A percentile compares a stretch with the other conserved stretches of the same genome.
phyloP scores from a whole-genome alignment of 2,329 filamentous ascomycete genomes.

The Lecanicillium sp. region DNA sequence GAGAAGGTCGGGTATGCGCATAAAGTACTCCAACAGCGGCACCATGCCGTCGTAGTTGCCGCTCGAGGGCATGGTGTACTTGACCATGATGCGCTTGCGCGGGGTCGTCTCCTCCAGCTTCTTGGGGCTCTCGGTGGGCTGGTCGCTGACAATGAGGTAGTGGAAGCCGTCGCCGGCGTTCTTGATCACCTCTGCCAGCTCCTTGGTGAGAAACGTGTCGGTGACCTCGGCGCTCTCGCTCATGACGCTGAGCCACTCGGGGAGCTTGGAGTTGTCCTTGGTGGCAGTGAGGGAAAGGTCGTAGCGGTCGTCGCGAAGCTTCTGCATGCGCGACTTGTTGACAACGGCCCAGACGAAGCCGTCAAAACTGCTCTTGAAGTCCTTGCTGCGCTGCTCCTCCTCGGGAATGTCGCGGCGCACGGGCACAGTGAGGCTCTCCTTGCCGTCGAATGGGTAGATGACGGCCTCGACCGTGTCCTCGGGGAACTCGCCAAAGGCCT shows the following conservation, averaged over 20 bases:
- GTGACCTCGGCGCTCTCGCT: slow-evolving; percentile 94
- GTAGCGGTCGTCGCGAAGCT: slow-evolving; percentile 84
- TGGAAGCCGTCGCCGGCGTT: slow-evolving; percentile 72
- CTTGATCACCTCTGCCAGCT: slow-evolving; percentile 72
- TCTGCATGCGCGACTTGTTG: slow-evolving; percentile 90
- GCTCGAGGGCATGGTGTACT: slow-evolving; percentile 58
- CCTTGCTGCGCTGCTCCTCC: slow-evolving; percentile 33
- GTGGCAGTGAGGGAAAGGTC: slow-evolving; percentile 88
- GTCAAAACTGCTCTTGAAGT: slow-evolving; percentile 66
- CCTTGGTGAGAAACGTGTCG: slow-evolving; percentile 76
- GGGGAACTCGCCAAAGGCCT: slow-evolving; percentile 59
- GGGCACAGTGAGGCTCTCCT: slow-evolving; percentile 71
- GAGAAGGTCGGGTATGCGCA: slow-evolving; percentile 77
- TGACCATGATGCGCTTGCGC: slow-evolving; percentile 80
- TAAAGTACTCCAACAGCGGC: slow-evolving; percentile 71
- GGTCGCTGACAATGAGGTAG: slow-evolving; percentile 82
- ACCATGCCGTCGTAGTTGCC: slow-evolving; percentile 58
- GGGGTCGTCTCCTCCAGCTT: slow-evolving; percentile 77
- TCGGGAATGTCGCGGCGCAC: slow-evolving; percentile 51
- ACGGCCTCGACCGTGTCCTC: slow-evolving; percentile 68
- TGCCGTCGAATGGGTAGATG: slow-evolving; percentile 85
- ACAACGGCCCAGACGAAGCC: slow-evolving; percentile 92
- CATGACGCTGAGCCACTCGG: slow-evolving; percentile 88
- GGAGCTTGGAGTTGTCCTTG: slow-evolving; percentile 86
- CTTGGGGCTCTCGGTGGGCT: slow-evolving; percentile 76